phyloP scores from a whole-genome alignment of 805 yeast genomes.

The Clavispora santaluciae region DNA sequence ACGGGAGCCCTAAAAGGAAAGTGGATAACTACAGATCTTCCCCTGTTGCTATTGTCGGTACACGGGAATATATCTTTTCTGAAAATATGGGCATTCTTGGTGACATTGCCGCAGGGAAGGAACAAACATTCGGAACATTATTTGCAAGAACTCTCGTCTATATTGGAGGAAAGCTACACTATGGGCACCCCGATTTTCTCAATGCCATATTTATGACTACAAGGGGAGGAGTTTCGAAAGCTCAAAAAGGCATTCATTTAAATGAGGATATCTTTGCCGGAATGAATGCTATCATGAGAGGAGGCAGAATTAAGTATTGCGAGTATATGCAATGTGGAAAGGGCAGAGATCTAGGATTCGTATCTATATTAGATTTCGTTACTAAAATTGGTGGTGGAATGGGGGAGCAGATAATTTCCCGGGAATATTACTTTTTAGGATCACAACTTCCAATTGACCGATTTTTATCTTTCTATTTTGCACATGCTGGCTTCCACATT shows the following conservation, averaged over 20 bases:
- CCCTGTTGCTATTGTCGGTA: constrained; percentile 84
- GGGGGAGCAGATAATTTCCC: constrained; percentile 85
- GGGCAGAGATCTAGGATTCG: constrained; percentile 86
- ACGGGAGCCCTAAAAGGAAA: neutral
- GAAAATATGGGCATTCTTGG: constrained; percentile 83
- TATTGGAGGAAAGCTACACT: constrained; percentile 81
- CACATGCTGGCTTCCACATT: constrained; percentile 83
- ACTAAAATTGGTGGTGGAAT: constrained; percentile 90
- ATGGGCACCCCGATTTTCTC: constrained; percentile 85
- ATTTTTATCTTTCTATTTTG: constrained; percentile 78
- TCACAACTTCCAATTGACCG: constrained; percentile 77
- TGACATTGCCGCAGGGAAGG: constrained; percentile 89
- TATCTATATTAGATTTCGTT: constrained; percentile 79
- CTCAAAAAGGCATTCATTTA: constrained; percentile 80
- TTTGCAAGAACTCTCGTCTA: constrained; percentile 81
- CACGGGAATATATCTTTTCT: constrained; percentile 82
- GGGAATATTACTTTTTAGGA: constrained; percentile 79
- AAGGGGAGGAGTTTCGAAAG: constrained; percentile 84
- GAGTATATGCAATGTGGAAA: constrained; percentile 88
- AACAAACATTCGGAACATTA: constrained; percentile 82
- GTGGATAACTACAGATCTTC: constrained; percentile 12
- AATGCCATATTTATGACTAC: constrained; percentile 75
- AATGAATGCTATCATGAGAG: constrained; percentile 76
- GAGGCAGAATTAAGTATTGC: constrained; percentile 85
- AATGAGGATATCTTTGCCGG: constrained; percentile 89